These are phyloP conservation scores for Pharus latifolius DNA, from an alignment of 176 grass and related monocot genomes.

Conservation along the genomic window DNA sequence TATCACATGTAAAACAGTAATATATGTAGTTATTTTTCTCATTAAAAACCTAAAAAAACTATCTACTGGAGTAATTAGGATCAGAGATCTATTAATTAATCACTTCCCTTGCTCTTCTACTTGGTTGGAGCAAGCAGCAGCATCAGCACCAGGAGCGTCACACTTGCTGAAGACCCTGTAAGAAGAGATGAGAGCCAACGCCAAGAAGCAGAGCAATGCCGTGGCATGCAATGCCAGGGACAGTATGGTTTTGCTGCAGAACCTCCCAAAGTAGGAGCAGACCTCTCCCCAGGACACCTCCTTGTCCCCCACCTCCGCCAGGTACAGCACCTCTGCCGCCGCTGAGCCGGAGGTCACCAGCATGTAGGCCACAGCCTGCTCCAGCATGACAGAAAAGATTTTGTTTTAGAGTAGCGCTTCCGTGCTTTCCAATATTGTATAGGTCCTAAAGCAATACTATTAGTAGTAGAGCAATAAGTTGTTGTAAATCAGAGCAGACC, in stretches of 20 bases:
- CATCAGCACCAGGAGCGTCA: background rate
- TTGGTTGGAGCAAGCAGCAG: background rate
- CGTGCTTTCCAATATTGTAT: too few species aligned
- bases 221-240: conserved; percentile 60
- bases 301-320: conserved; percentile 50
- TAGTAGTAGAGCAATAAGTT: too few species aligned
- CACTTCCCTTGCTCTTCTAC: conserved; percentile 12
- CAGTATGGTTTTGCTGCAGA: conserved; percentile 59
- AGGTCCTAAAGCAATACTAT: too few species aligned
- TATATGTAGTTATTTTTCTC: too few species aligned
- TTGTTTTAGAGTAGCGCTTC: too few species aligned
- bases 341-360: conserved; percentile 77
- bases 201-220: conserved; percentile 66
- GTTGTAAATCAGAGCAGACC: too few species aligned
- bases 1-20: too few species aligned
- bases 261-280: conserved; percentile 84
- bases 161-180: conserved; percentile 60
- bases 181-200: conserved; percentile 58
- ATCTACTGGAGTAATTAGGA: too few species aligned
- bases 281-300: conserved; percentile 83
- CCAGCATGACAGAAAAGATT: background rate
- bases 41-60: too few species aligned
- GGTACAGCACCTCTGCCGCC: conserved; percentile 63
- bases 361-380: conserved; percentile 59
- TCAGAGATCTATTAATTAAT: too few species aligned